phyloP scores from a whole-genome alignment of 164 flowering plant genomes.

The Paratinospora sagittata region DNA sequence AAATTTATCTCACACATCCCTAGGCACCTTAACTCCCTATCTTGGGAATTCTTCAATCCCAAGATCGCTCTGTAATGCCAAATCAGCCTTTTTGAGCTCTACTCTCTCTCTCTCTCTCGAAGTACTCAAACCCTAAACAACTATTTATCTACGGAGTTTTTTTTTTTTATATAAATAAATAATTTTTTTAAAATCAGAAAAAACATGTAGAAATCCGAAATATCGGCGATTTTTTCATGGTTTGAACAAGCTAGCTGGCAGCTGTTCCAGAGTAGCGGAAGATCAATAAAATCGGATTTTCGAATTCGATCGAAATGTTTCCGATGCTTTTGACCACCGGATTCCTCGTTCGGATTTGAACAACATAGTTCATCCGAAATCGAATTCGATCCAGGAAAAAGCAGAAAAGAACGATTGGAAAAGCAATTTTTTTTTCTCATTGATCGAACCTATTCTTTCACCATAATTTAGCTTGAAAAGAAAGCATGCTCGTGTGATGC shows the following conservation, averaged over 20 bases:
- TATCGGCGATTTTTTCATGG: neutral
- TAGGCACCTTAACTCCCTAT: slow-evolving; percentile 3
- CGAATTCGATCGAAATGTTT: neutral
- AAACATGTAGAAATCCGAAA: neutral
- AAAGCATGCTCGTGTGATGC: neutral
- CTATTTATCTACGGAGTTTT: neutral
- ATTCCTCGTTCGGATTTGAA: too few species aligned
- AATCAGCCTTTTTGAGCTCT: slow-evolving; percentile 14
- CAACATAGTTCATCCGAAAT: neutral
- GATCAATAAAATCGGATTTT: too few species aligned
- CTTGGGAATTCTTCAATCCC: slow-evolving; percentile 10
- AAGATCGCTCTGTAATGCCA: slow-evolving; percentile 7
- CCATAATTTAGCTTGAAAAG: neutral
- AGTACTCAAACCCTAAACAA: slow-evolving; percentile 19
- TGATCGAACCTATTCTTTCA: neutral
- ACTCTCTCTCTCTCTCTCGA: slow-evolving; percentile 22
- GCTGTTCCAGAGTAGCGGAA: too few species aligned
- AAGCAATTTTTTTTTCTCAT: neutral
- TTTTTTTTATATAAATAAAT: neutral
- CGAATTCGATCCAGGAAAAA: neutral
- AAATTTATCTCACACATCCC: slow-evolving; percentile 34
- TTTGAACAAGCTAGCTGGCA: neutral
- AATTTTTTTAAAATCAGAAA: neutral
- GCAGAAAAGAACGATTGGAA: neutral
- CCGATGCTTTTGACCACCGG: neutral